Base-by-base conservation (phyloP, 768 basidiomycete genomes). In the Pulveroboletus sp. region DNA sequence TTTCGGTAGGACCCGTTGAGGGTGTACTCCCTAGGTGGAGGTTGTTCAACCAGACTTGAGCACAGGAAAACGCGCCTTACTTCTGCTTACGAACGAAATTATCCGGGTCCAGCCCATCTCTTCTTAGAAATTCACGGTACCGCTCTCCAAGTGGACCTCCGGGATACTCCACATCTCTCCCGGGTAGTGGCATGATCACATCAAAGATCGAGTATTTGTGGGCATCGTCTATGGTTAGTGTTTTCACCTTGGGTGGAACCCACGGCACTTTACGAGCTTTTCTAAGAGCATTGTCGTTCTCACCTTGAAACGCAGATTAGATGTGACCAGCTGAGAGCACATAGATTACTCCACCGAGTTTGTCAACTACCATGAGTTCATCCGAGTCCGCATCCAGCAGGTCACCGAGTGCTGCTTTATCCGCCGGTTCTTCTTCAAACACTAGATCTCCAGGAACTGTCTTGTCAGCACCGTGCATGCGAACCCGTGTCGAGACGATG, bases 101-200 rank as follows among this genome's bases (percentile, higher is more conserved):
- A 58, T 91, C 82, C 11, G 90, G 86, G 71, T 97, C 92, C 35
- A 99, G 71, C 2, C 92, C 94, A 69, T 99, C 96, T 60, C 80
- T 76, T 51, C 71, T 74, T 57, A 99, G 75, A 63, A 89, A 93
- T 61, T 88, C 81, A 52, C 76, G 76, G 67, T 95, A 97, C 44
- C 82, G 78, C 58, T 94, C 86, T 24, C 93, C 92, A n/a, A 97
- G 79, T 17, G 73, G 58, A 11, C 93, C 93, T 4, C 85, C 88
- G 0, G 96, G 96, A 66, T 91, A 97, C 31, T 86, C 86, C 17
- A 98, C 91, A 61, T 95, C 91, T 56, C 83, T 92, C 4, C 96
- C 96, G 27, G 96, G 94, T 17, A 98, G 73, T n/a, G 96, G 94
- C 85, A 98, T 91, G 54, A 98, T 81, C 49, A 98, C 89, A 68